These are phyloP conservation scores for Vitis amurensis DNA, from an alignment of 164 flowering plant species.

Conservation along the genomic window DNA sequence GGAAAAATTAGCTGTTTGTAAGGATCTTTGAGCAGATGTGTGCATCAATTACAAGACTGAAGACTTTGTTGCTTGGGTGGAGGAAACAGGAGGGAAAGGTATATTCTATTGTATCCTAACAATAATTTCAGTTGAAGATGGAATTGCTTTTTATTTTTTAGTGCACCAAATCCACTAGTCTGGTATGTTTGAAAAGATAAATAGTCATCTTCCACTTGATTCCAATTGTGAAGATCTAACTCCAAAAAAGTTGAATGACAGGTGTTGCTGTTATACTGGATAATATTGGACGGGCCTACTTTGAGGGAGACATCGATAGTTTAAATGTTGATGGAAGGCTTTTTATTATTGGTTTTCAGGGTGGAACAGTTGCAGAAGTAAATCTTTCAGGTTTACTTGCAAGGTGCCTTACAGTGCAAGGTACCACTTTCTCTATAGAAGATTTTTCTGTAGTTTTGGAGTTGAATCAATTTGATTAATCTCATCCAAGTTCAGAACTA, in stretches of 20 bases:
- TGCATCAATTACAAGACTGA: conserved; percentile 95
- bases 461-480: no score
- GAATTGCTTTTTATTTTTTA: not conserved
- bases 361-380: conserved; percentile 62
- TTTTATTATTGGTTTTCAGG: conserved; percentile 72
- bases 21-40: conserved; percentile 88
- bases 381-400: conserved; percentile 57
- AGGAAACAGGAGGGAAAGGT: conserved; percentile 94
- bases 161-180: not conserved
- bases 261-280: conserved; percentile 95
- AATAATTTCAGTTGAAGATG: not conserved
- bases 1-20: conserved; percentile 74
- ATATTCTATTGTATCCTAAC: not conserved
- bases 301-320: conserved; percentile 71
- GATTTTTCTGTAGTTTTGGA: no score
- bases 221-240: no score
- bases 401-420: conserved; percentile 89
- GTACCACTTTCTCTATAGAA: conserved; percentile 25
- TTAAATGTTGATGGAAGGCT: conserved; percentile 84
- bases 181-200: no score
- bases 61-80: conserved; percentile 83
- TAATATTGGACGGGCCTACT: conserved; percentile 71
- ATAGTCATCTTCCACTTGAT: no score
- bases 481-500: no score
- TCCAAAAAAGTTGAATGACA: conserved; percentile 12